A percentile compares a stretch with the other conserved stretches of the same genome.
These are phyloP conservation scores for Xylaria digitata DNA, from an alignment of 2,329 filamentous ascomycete genomes.

Conservation along the genomic window DNA sequence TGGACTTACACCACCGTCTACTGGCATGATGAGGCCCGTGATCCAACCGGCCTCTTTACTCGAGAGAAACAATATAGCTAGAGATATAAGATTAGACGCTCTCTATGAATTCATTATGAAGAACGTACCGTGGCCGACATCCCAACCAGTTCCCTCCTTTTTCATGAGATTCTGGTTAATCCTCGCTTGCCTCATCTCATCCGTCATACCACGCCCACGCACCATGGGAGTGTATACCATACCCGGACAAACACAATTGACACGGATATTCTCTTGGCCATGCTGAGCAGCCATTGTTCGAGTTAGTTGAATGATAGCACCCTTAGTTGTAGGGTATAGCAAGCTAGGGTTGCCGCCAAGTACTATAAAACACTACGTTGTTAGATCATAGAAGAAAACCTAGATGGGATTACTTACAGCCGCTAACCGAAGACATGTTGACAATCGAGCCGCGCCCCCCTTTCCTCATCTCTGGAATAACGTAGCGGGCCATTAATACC, in stretches of 20 bases:
- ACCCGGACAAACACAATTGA: constrained; percentile 43
- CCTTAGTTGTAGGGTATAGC: constrained; percentile 51
- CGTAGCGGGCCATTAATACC: constrained; percentile 50
- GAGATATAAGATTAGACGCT: neutral
- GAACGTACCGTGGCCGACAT: constrained; percentile 45
- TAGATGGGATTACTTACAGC: constrained; percentile 23
- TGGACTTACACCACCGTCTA: constrained; percentile 46
- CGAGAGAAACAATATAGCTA: constrained; percentile 45
- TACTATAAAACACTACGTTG: constrained; percentile 22
- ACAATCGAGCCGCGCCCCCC: constrained; percentile 51
- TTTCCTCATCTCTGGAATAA: constrained; percentile 52
- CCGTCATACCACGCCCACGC: constrained; percentile 44
- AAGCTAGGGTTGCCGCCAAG: constrained; percentile 46
- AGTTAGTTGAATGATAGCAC: constrained; percentile 48
- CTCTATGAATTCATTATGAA: neutral
- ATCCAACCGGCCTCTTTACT: constrained; percentile 49
- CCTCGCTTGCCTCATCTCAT: constrained; percentile 46
- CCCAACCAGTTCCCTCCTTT: constrained; percentile 46
- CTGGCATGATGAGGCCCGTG: constrained; percentile 46
- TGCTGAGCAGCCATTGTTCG: constrained; percentile 41
- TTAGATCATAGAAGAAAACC: neutral
- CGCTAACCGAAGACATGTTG: constrained; percentile 52
- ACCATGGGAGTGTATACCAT: constrained; percentile 49
- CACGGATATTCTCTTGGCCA: constrained; percentile 39
- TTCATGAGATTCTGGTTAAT: constrained; percentile 46